Base-by-base conservation (phyloP, 2,329 filamentous ascomycete genomes). In the Elsinoe ampelina region DNA sequence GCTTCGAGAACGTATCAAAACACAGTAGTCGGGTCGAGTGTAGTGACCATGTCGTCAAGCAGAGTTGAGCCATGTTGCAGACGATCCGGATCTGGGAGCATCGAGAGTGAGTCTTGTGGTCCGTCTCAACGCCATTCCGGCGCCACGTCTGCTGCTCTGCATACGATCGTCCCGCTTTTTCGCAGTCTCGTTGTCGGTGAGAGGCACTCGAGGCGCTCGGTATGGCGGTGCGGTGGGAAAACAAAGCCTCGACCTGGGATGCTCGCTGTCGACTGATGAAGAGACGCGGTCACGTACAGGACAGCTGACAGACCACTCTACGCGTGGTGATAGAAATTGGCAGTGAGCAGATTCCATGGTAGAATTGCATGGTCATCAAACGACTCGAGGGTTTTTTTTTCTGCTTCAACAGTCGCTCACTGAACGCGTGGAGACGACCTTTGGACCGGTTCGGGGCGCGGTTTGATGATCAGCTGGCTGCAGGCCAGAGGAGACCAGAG, bases 1-100 rank as follows among this genome's bases (percentile, higher is more conserved):
- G 48, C 48, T 52, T 52, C 48, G 48, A 52, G 48, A 52, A 38
- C 48, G 34, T 52, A 52, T 52, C 48, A 52, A 38, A 52, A 26
- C 6, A 26, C 22, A 3, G 22, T 52, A 43, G 41, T 43, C 41
- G 41, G 41, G 22, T 43, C 19, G 41, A 43, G 11, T 43, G 41
- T 22, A 43, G 17, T n/a, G n/a, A n/a, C n/a, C n/a, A n/a, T n/a
- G n/a, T n/a, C n/a, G n/a, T 43, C 41, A 17, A 43, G 41, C 17
- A 43, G 41, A 43, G 41, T 43, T 43, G 41, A 43, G 41, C 11
- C 10, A 38, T 38, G 48, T 36, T 52, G 48, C 48, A 19, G 48
- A 36, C 34, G 48, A 38, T 36, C 48, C 48, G 34, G 48, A 43
- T 13, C 41, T 22, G 19, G 41, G 41, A 45, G 5, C 26, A 30